These are phyloP conservation scores for Scheffersomyces titani DNA, from an alignment of 1,139 yeast species.

Conservation along the genomic window DNA sequence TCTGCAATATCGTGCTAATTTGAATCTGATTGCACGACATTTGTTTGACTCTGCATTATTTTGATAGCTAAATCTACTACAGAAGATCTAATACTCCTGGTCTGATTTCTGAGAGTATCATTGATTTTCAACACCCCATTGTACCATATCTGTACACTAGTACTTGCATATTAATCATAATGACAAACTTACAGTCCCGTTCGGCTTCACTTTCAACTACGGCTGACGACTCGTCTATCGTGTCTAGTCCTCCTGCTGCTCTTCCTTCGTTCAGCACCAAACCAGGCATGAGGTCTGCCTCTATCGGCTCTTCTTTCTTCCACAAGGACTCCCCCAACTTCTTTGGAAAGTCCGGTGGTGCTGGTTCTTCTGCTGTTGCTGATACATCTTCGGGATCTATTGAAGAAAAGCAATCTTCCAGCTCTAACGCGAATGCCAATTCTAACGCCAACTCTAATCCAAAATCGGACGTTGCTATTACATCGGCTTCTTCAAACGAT, in stretches of 20 bases:
- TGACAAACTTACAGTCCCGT: slow-evolving; percentile 13
- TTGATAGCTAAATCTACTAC: neutral
- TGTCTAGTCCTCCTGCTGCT: slow-evolving; percentile 2
- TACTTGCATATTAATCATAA: neutral
- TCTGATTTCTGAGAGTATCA: neutral
- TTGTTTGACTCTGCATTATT: neutral
- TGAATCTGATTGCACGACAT: neutral
- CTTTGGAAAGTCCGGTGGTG: slow-evolving; percentile 9
- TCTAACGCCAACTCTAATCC: slow-evolving; percentile 2
- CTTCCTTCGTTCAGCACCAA: slow-evolving; percentile 4
- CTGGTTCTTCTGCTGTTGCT: slow-evolving; percentile 8
- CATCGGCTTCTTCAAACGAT: slow-evolving; percentile 7
- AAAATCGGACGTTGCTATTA: slow-evolving; percentile 2
- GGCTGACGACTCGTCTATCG: slow-evolving; percentile 11
- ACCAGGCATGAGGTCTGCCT: slow-evolving; percentile 19
- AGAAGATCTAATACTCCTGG: neutral
- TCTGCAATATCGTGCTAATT: neutral
- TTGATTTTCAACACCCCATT: neutral
- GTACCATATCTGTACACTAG: neutral
- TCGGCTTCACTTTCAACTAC: slow-evolving; percentile 20
- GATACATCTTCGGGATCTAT: slow-evolving; percentile 8
- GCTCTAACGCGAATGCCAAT: slow-evolving; percentile 2
- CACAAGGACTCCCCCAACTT: slow-evolving; percentile 22
- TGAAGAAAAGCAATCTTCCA: slow-evolving; percentile 9
- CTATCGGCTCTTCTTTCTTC: slow-evolving; percentile 28